Evolutionary conservation across 495 filamentous ascomycete species (phyloP), one percentile per base, ranked within the genome.

Genomic region (Aspergillus incahuasiensis): DNA sequence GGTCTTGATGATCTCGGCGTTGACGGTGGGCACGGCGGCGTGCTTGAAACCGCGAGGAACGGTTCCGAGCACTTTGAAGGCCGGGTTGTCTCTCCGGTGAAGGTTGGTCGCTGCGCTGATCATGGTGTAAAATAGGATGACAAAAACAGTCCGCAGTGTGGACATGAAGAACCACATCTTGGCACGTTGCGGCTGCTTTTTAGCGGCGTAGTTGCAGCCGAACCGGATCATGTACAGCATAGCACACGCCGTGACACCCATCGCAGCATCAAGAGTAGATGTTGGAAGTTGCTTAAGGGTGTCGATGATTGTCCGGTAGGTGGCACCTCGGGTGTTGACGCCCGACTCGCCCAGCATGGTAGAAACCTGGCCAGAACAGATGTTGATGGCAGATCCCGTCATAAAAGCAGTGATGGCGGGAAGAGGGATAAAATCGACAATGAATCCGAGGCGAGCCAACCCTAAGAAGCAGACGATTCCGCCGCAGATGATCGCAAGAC

Each of bases 371-470:
- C 94, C 92, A 40, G 84, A 79, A 32, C 83, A 83, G 66, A 99
- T 99, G 64, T 83, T 96, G 69, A 99, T 73, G 22, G 94, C 95
- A 0, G 94, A 96, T 6, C 94, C 94, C 1, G 94, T 97, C 92
- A 99, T 97, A 82, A 95, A 98, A 3, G 94, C 91, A 8, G 88
- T 90, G 49, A 97, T 95, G 1, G 94, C 87, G 1, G 90, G 83
- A 28, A 98, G 81, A 0, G 94, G 86, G 67, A 98, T 98, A 64
- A 97, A 86, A 57, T 98, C 94, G 15, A 97, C 95, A 25, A 99
- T 88, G 82, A 91, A 95, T 16, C 94, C 94, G 30, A 86, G 79
- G 11, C 92, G 82, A 39, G 87, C 71, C 5, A 97, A 70, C 5
- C 94, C 94, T 56, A 99, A 78, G 58, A 86, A 84, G 46, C 83